Evolutionary conservation across 2,329 filamentous ascomycete genomes (phyloP).

Genomic region (Trichophyton rubrum): DNA sequence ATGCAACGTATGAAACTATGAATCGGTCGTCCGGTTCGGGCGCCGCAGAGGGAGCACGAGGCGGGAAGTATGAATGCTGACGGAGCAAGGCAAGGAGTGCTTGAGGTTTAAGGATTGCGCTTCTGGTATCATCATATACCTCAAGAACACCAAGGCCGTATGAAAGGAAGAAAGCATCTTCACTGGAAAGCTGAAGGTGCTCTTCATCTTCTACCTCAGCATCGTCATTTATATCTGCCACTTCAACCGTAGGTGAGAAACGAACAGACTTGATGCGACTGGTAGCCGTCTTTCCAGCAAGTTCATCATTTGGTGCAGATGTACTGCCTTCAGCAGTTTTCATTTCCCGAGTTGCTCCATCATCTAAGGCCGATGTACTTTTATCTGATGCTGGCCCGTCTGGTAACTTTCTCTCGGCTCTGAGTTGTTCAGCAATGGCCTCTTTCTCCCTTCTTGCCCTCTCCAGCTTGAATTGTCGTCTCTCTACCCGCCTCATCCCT

Average conservation of each 20-base stretch:
- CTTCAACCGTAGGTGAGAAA: conserved; percentile 54
- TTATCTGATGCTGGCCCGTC: not conserved
- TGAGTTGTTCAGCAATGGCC: conserved; percentile 60
- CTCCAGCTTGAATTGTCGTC: conserved; percentile 77
- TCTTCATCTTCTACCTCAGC: conserved; percentile 46
- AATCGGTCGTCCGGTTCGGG: conserved; percentile 70
- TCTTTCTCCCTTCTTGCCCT: conserved; percentile 78
- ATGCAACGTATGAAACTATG: conserved; percentile 73
- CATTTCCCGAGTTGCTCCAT: not conserved
- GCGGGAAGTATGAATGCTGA: conserved; percentile 56
- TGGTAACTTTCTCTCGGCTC: conserved; percentile 34
- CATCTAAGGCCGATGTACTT: not conserved
- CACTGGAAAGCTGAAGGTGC: conserved; percentile 78
- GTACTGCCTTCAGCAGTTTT: not conserved
- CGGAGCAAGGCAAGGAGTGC: conserved; percentile 57
- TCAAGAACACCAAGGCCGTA: conserved; percentile 67
- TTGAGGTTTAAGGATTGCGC: conserved; percentile 37
- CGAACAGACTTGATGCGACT: conserved; percentile 49
- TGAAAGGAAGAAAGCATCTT: conserved; percentile 82
- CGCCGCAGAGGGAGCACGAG: conserved; percentile 30
- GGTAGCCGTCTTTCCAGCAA: not conserved
- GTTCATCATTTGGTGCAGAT: not conserved
- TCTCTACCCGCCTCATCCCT: conserved; percentile 61
- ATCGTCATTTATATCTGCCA: conserved; percentile 40
- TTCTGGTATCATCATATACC: conserved; percentile 35